Base-by-base conservation (phyloP, 1,139 yeast genomes). In the Suhomyces taliae region DNA sequence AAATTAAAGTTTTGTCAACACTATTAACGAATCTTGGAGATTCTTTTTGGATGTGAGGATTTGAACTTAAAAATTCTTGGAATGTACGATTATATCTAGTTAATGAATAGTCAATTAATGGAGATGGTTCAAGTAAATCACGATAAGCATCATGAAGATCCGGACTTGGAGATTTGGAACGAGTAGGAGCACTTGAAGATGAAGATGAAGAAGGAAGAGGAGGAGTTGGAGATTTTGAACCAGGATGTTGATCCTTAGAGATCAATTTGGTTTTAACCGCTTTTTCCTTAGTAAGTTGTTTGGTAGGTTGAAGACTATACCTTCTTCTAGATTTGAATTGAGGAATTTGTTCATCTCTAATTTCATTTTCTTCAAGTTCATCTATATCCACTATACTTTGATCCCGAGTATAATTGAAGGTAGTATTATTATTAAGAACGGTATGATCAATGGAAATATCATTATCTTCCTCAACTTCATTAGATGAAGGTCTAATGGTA, bases 41-140 rank as follows among this genome's bases (percentile, higher is more conserved):
- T 44, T 80, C 82, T 8, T 70, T 66, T 31, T 75, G 72, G 27
- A 81, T 81, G 47, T 80, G 82, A 2, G 85, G 84, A 53, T 81
- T 81, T 40, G 79, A 78, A 32, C 66, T 65, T 37, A 82, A 69
- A 58, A 81, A 82, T 40, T 69, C 76, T 36, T 66, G 66, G 54
- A 79, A 81, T 35, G 76, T 72, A 37, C 62, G 62, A 49, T 64
- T 68, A 59, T 74, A 82, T 37, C 67, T 66, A 7, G 61, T 56
- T 41, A 82, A 61, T 19, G 70, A 58, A 43, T 61, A 60, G 54
- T 71, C 77, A 36, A 74, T 66, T 32, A 67, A 51, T 7, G 62
- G 60, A 2, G 73, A 69, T 2, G 76, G 76, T 45, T 58, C 55
- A 12, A 46, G 46, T 2, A 46, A 24, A 35, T 43, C 49, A 31